Evolutionary conservation across 176 grass and related monocot species (phyloP), one percentile per base, ranked within the genome.

Genomic region (Puccinellia tenuiflora): DNA sequence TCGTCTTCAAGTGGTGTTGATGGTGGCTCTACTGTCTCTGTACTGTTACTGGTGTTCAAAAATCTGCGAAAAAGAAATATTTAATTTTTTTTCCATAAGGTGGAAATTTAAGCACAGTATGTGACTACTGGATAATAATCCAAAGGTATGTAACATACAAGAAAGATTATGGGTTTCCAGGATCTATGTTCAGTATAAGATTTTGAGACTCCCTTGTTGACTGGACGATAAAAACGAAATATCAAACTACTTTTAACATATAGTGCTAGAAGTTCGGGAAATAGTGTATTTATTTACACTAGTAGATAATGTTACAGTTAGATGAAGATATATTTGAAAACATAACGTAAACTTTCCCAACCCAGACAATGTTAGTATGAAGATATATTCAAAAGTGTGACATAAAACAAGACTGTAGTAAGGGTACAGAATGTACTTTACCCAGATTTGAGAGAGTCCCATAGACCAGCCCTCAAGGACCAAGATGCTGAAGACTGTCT

Each of bases 401-500:
- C 57, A 48, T 11, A 61, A 66, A 47, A 11, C 14, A 43, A 50
- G 16, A 26, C 22, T 6, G 10, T 42, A 29, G 25, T 9, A 87
- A 65, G 7, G 37, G 26, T 7, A 70, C 12, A 55, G 4, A 76
- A 50, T 85, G 46, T 70, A n/a, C 77, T 69, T 83, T 91, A 98
- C 95, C 92, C 89, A 21, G 92, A 93, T 88, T 80, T 92, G 66
- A 98, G 90, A 42, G 95, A 98, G 83, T 95, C 95, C 95, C 95
- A 98, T 82, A 95, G 87, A 48, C 92, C 87, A 85, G 95, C 95
- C 69, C 82, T 98, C 83, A 98, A 88, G 73, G 92, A 79, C 90
- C 90, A 92, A 81, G 38, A 26, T 45, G 60, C 4, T 20, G 79
- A 12, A 25, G 21, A 45, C 38, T 25, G 38, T 75, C 79, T 79